These are phyloP conservation scores for Umbelopsis sp. DNA, from an alignment of 371 early-diverging fungal species.

Conservation along the genomic window DNA sequence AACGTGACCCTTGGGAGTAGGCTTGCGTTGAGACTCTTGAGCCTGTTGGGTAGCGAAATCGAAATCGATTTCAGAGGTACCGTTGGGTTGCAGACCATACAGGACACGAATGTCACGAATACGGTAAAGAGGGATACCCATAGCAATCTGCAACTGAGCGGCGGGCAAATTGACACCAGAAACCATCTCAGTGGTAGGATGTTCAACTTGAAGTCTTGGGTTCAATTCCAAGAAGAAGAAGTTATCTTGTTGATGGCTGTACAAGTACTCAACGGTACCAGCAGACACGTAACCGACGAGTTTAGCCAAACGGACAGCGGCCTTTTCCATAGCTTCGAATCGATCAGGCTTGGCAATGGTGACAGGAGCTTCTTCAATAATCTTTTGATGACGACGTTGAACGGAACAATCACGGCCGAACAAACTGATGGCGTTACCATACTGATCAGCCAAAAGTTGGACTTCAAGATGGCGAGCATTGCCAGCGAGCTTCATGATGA, in stretches of 20 bases:
- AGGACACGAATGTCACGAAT: conserved; percentile 95
- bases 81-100: conserved; percentile 86
- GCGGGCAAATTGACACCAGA: conserved; percentile 98
- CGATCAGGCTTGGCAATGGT: conserved; percentile 86
- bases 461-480: conserved; percentile 98
- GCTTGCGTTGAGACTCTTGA: conserved; percentile 83
- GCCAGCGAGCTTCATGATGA: conserved; percentile 96
- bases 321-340: conserved; percentile 92
- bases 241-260: conserved; percentile 80
- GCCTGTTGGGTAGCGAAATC: conserved; percentile 81
- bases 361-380: conserved; percentile 96
- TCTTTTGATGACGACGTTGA: conserved; percentile 98
- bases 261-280: conserved; percentile 98
- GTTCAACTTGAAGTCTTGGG: conserved; percentile 99
- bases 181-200: conserved; percentile 99
- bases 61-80: conserved; percentile 92
- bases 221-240: conserved; percentile 99
- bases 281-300: conserved; percentile 96
- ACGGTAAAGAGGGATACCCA: conserved; percentile 95
- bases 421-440: conserved; percentile 97
- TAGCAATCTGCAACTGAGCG: conserved; percentile 97
- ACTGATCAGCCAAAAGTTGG: conserved; percentile 95
- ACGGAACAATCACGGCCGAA: conserved; percentile 99
- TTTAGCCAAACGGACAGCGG: conserved; percentile 94
- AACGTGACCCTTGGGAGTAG: conserved; percentile 96